Conservation (phyloP, 768 basidiomycete genomes). For the Mycena haematopus region DNA sequence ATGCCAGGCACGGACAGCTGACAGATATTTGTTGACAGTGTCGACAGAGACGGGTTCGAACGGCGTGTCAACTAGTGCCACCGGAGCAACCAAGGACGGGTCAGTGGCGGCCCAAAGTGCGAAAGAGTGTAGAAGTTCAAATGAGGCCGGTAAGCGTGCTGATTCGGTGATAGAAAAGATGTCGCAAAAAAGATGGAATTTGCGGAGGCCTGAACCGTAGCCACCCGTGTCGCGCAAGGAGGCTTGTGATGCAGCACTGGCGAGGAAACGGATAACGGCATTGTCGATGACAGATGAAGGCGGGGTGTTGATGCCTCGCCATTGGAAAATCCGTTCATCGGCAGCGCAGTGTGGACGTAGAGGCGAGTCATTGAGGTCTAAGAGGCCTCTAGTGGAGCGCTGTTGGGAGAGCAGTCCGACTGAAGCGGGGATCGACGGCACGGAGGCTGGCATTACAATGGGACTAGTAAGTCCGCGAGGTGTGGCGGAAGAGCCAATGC, state of each 20-base stretch:
- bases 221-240: conserved; percentile 32
- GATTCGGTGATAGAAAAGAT: conserved; percentile 39
- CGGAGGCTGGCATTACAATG: conserved; percentile 22
- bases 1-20: conserved; percentile 46
- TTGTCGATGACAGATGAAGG: conserved; percentile 31
- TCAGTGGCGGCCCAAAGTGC: conserved; percentile 43
- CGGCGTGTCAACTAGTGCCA: conserved; percentile 10
- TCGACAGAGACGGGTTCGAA: conserved; percentile 41
- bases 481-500: conserved; percentile 27
- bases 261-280: conserved; percentile 32
- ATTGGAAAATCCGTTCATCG: conserved; percentile 35
- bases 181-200: conserved; percentile 40
- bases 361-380: conserved; percentile 25
- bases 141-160: conserved; percentile 35
- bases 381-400: background rate
- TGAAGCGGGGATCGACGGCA: background rate
- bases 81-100: conserved; percentile 26
- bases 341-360: conserved; percentile 35
- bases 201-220: conserved; percentile 32
- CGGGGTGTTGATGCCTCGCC: conserved; percentile 39
- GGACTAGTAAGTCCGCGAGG: conserved; percentile 20
- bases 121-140: conserved; percentile 41
- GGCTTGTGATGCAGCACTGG: conserved; percentile 27
- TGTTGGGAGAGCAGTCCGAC: no score
- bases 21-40: conserved; percentile 40